Conservation (phyloP, 1,284 basidiomycete genomes). For the Cutaneotrichosporon curvatum region DNA sequence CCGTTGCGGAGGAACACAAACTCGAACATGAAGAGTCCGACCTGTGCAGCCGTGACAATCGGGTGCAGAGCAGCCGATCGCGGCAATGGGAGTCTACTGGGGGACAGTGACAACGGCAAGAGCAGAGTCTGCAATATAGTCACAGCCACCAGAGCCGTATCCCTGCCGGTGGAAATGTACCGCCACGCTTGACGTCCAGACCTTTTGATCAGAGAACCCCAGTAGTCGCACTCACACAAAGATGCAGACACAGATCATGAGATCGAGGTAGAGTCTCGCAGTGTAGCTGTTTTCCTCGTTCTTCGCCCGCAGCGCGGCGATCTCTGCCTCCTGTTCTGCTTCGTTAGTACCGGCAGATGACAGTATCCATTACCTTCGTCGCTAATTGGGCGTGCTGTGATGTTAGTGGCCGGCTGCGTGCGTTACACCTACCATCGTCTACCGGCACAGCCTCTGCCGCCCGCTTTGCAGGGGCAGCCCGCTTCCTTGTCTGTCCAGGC, state of each 20-base stretch:
- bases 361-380: conserved; percentile 20
- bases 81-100: conserved; percentile 16
- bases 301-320: conserved; percentile 21
- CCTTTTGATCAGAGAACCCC: not conserved
- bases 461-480: not conserved
- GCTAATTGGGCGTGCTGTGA: conserved; percentile 12
- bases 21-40: conserved; percentile 21
- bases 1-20: conserved; percentile 1
- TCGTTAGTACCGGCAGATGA: not conserved
- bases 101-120: conserved; percentile 31
- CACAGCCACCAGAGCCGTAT: conserved; percentile 6
- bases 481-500: conserved; percentile 1
- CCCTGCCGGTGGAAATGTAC: not conserved
- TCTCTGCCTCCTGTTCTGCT: conserved; percentile 36
- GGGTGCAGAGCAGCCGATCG: conserved; percentile 6
- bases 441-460: not conserved
- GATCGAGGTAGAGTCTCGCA: conserved; percentile 25
- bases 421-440: conserved; percentile 8
- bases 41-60: conserved; percentile 18
- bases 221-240: conserved; percentile 25
- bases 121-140: conserved; percentile 20
- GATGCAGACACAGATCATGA: conserved; percentile 23
- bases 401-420: not conserved
- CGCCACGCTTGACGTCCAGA: not conserved
- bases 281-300: conserved; percentile 22